Evolutionary conservation across 2,329 filamentous ascomycete species (phyloP).

Genomic region (Xylariaceae sp.): DNA sequence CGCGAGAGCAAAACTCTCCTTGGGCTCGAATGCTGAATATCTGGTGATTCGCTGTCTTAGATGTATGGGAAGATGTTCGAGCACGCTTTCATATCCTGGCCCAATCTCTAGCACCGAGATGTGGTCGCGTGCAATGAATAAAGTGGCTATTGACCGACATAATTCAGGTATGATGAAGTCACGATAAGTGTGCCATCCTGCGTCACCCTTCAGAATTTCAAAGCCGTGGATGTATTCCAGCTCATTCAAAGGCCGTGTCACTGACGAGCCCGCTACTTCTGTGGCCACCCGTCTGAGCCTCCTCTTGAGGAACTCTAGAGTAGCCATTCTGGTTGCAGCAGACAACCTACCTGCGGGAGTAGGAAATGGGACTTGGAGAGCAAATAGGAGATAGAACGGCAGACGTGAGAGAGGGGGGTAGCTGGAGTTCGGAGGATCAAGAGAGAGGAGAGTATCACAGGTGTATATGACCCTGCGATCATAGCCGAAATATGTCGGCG

Average conservation of each 20-base stretch:
- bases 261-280: conserved; percentile 16
- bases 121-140: conserved; percentile 34
- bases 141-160: conserved; percentile 32
- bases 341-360: no score
- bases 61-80: conserved; percentile 41
- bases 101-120: conserved; percentile 57
- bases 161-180: conserved; percentile 51
- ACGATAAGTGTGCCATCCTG: conserved; percentile 37
- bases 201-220: conserved; percentile 32
- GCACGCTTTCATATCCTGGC: conserved; percentile 51
- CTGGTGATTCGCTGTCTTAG: conserved; percentile 39
- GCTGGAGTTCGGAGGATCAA: no score
- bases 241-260: conserved; percentile 37
- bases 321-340: conserved; percentile 15
- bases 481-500: no score
- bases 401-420: no score
- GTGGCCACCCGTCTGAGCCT: conserved; percentile 31
- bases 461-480: no score
- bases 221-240: conserved; percentile 46
- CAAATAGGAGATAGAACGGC: no score
- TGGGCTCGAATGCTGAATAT: conserved; percentile 54
- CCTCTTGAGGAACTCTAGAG: conserved; percentile 38
- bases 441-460: no score
- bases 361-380: no score
- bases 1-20: conserved; percentile 36